Percentiles rank a stretch among this genome's conserved stretches.
Conservation (phyloP, 208 protist genomes). For the Crithidia acanthocephali region DNA sequence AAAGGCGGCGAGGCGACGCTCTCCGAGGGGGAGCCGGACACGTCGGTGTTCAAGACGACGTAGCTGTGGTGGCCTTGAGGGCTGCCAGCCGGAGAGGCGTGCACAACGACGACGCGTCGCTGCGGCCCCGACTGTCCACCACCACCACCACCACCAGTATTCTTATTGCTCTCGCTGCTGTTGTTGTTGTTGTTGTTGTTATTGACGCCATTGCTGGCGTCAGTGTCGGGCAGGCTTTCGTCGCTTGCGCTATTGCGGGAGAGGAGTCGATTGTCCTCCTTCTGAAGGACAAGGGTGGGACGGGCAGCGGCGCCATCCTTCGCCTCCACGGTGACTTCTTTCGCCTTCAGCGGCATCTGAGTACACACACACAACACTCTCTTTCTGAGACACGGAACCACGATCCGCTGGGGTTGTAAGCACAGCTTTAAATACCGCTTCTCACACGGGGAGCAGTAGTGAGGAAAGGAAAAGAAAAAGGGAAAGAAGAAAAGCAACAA, state of each 20-base stretch:
- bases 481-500: no score
- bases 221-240: background rate
- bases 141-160: background rate
- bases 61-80: background rate
- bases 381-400: no score
- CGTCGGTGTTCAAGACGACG: slow-evolving; percentile 5
- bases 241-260: background rate
- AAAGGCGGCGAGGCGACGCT: slow-evolving; percentile 37
- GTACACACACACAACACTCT: no score
- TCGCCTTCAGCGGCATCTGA: slow-evolving; percentile 9
- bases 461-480: no score
- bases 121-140: background rate
- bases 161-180: background rate
- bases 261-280: slow-evolving; percentile 16
- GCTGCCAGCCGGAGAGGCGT: background rate
- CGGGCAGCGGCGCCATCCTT: no score
- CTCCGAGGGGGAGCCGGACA: slow-evolving; percentile 6
- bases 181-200: background rate
- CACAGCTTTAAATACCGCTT: no score
- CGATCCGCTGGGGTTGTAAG: no score
- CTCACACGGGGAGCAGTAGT: no score
- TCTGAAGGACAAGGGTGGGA: background rate
- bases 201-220: background rate
- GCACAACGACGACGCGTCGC: background rate
- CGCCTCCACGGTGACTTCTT: slow-evolving; percentile 4